Evolutionary conservation across 1,139 yeast species (phyloP).

Genomic region (Candida sp.): DNA sequence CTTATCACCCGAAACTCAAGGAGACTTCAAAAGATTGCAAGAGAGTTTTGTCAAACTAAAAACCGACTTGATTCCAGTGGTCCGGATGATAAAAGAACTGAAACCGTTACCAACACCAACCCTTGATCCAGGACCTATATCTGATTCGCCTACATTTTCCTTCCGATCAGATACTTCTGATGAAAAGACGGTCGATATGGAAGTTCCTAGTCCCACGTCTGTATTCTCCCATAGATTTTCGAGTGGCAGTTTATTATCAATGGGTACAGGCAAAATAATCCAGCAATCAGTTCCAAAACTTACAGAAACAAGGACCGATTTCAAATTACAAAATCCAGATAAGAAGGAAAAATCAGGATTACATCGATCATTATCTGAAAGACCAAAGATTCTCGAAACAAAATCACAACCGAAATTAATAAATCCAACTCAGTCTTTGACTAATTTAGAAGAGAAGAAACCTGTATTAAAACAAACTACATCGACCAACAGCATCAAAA

Average conservation of each 20-base stretch:
- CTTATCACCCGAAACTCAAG: conserved; percentile 18
- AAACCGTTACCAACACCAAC: conserved; percentile 61
- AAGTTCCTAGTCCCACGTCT: conserved; percentile 34
- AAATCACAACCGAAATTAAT: conserved; percentile 13
- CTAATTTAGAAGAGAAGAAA: not conserved
- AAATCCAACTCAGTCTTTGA: not conserved
- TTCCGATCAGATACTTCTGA: conserved; percentile 1
- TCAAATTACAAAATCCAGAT: conserved; percentile 10
- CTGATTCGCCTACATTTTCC: conserved; percentile 29
- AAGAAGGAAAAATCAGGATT: not conserved
- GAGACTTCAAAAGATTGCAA: conserved; percentile 37
- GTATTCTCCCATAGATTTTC: conserved; percentile 37
- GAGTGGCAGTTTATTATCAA: conserved; percentile 35
- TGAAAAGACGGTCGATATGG: not conserved
- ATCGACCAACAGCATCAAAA: not conserved
- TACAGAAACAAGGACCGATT: conserved; percentile 8
- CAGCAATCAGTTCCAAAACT: conserved; percentile 25
- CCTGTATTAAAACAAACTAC: conserved; percentile 1
- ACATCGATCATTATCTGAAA: conserved; percentile 1
- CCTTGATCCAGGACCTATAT: conserved; percentile 33
- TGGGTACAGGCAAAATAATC: conserved; percentile 42
- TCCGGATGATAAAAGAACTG: conserved; percentile 48
- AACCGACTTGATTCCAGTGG: conserved; percentile 51
- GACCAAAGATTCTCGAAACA: conserved; percentile 33
- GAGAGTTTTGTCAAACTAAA: conserved; percentile 50